Conservation (phyloP, 2,329 filamentous ascomycete genomes). For the Hymenoscyphus occultus region DNA sequence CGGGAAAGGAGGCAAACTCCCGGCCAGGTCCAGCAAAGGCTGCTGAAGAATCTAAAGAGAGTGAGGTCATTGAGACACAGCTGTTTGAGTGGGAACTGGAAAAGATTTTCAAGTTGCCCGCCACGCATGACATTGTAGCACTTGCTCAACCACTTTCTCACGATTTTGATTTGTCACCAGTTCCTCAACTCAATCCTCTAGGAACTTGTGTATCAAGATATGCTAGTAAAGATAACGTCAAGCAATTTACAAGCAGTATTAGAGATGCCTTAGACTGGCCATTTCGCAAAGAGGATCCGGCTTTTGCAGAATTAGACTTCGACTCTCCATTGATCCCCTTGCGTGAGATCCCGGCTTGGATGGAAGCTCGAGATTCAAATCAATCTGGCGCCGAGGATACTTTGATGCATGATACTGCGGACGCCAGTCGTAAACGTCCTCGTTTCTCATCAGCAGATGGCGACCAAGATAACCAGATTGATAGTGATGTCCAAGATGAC, state of each 20-base stretch:
- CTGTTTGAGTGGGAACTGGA: constrained; percentile 42
- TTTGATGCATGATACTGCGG: neutral
- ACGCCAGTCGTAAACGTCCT: constrained; percentile 28
- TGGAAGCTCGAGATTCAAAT: constrained; percentile 23
- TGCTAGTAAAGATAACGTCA: constrained; percentile 43
- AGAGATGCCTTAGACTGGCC: constrained; percentile 43
- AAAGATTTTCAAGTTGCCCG: constrained; percentile 40
- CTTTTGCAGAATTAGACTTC: constrained; percentile 37
- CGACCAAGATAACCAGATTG: constrained; percentile 18
- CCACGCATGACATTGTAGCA: constrained; percentile 43
- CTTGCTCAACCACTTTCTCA: constrained; percentile 46
- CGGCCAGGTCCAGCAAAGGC: constrained; percentile 6
- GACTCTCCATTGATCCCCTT: constrained; percentile 30
- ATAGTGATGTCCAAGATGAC: constrained; percentile 20
- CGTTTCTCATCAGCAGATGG: constrained; percentile 21
- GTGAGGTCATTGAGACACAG: constrained; percentile 36
- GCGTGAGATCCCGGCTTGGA: constrained; percentile 28
- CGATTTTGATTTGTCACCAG: constrained; percentile 44
- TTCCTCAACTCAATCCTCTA: constrained; percentile 46
- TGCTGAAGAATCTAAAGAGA: constrained; percentile 21
- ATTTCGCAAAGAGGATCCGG: constrained; percentile 43
- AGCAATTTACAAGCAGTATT: constrained; percentile 44
- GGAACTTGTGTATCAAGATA: constrained; percentile 45
- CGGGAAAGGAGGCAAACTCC: constrained; percentile 6
- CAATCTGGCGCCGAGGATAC: constrained; percentile 8